A percentile compares a stretch with the other conserved stretches of the same genome.
Conservation (phyloP, 441 rosid genomes). For the Arabidopsis lyrata region DNA sequence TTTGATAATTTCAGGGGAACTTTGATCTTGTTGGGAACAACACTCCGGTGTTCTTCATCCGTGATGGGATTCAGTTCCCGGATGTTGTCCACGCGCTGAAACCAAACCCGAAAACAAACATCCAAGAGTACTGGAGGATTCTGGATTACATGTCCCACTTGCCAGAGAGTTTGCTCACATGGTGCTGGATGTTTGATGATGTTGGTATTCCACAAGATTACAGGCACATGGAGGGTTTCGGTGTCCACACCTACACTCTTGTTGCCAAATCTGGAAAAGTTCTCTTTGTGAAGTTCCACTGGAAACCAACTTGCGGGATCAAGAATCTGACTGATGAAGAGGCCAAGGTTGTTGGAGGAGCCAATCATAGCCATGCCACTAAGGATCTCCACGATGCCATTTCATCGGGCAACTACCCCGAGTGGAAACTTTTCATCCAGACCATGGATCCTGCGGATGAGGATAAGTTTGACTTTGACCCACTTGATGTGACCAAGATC, state of each 20-base stretch:
- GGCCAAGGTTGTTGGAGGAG: conserved; percentile 84
- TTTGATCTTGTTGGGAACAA: conserved; percentile 97
- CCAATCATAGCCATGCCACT: conserved; percentile 98
- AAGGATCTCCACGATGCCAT: conserved; percentile 91
- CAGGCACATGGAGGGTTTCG: conserved; percentile 97
- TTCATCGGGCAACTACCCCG: conserved; percentile 88
- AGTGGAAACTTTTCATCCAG: conserved; percentile 95
- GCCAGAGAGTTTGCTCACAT: conserved; percentile 92
- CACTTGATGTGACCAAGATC: conserved; percentile 94
- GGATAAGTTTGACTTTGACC: conserved; percentile 89
- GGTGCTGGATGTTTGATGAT: conserved; percentile 87
- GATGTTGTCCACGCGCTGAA: conserved; percentile 87
- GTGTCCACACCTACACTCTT: conserved; percentile 88
- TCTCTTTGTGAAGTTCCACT: conserved; percentile 87
- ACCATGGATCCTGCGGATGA: conserved; percentile 87
- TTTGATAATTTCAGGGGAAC: conserved; percentile 64
- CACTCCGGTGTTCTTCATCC: conserved; percentile 88
- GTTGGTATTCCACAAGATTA: conserved; percentile 90
- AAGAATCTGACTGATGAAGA: conserved; percentile 89
- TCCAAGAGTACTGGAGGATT: conserved; percentile 96
- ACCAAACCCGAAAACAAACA: conserved; percentile 92
- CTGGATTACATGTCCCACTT: conserved; percentile 91
- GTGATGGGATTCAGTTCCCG: conserved; percentile 95
- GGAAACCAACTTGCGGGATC: conserved; percentile 95
- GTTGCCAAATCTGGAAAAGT: conserved; percentile 82